phyloP scores from a whole-genome alignment of 768 basidiomycete species.

The Paxillus rubicundulus region DNA sequence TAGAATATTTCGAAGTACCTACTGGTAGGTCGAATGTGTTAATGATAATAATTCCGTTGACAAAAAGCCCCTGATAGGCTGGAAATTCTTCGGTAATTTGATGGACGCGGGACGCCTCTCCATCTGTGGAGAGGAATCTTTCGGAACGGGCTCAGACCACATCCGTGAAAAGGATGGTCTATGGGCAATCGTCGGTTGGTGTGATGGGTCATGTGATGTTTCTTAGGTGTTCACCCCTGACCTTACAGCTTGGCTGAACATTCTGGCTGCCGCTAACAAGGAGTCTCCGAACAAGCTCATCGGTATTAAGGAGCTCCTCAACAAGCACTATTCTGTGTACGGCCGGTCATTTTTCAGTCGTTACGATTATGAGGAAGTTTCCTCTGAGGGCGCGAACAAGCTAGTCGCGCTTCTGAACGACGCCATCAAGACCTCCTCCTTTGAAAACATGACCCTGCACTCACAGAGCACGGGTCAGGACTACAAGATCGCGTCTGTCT shows the following conservation, averaged over 20 bases:
- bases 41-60: not conserved
- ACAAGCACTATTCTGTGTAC: conserved; percentile 86
- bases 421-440: conserved; percentile 62
- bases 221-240: conserved; percentile 3
- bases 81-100: conserved; percentile 99
- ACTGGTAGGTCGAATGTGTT: conserved; percentile 57
- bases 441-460: conserved; percentile 64
- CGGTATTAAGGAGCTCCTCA: conserved; percentile 89
- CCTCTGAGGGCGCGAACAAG: conserved; percentile 84
- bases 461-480: conserved; percentile 64
- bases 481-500: conserved; percentile 75
- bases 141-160: conserved; percentile 99
- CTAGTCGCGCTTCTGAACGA: conserved; percentile 78
- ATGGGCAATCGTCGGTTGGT: conserved; percentile 92
- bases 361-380: conserved; percentile 98
- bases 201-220: not conserved
- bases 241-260: conserved; percentile 88
- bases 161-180: conserved; percentile 99
- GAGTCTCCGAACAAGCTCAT: conserved; percentile 70
- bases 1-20: conserved; percentile 94
- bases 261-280: conserved; percentile 86
- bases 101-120: conserved; percentile 99
- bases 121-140: conserved; percentile 98
- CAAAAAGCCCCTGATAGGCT: conserved; percentile 50
- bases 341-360: conserved; percentile 98